A percentile compares a stretch with the other conserved stretches of the same genome.
Evolutionary conservation across 169 alveolate species (phyloP).

Genomic region (Plasmodium cynomolgi): DNA sequence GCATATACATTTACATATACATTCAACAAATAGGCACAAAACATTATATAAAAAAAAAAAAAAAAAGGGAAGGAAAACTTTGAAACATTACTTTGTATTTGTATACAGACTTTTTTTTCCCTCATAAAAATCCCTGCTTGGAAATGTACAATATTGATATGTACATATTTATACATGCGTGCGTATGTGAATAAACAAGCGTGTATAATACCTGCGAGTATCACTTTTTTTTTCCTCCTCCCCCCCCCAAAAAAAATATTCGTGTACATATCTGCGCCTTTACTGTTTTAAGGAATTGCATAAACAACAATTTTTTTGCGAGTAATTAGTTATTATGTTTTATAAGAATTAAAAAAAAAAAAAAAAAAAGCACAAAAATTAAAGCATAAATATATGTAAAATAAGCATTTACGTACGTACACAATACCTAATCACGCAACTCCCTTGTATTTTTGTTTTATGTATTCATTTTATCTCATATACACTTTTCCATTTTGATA

Average conservation of each 20-base stretch:
- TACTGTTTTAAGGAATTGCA: background rate
- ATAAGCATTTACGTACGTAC: slow-evolving; percentile 10
- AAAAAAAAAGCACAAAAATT: background rate
- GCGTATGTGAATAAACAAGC: background rate
- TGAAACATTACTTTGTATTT: slow-evolving; percentile 2
- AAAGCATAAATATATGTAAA: background rate
- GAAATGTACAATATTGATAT: slow-evolving; percentile 12
- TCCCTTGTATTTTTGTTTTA: slow-evolving; percentile 9
- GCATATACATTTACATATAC: background rate
- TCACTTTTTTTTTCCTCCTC: background rate
- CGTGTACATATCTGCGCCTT: background rate
- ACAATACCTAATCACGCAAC: slow-evolving; percentile 12
- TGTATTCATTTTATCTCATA: background rate
- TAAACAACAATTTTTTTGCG: background rate
- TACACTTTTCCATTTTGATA: background rate
- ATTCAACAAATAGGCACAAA: background rate
- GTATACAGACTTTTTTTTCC: slow-evolving; percentile 36
- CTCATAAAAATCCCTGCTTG: slow-evolving; percentile 39
- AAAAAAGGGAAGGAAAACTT: slow-evolving; percentile 7
- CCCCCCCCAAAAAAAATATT: background rate
- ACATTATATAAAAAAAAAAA: slow-evolving; percentile 5
- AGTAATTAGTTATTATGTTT: background rate
- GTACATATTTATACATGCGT: slow-evolving; percentile 6
- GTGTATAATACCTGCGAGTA: background rate
- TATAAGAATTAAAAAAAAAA: background rate